A percentile compares a stretch with the other conserved stretches of the same genome.
Evolutionary conservation across 2,329 filamentous ascomycete species (phyloP).

Genomic region (Alternaria sp.): DNA sequence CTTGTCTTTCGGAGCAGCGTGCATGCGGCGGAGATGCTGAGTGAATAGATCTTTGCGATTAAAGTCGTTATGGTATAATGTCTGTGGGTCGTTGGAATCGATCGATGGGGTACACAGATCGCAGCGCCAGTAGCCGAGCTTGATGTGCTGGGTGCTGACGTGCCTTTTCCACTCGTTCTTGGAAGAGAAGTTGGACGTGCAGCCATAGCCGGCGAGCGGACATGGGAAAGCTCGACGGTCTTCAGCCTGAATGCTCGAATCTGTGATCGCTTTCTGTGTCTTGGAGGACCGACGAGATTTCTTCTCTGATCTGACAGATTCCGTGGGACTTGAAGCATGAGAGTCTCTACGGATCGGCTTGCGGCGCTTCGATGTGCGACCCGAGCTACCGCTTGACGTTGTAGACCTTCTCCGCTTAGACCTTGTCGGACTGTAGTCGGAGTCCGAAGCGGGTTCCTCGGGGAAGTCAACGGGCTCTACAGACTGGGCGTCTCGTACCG

Average conservation of each 20-base stretch:
- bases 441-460: conserved; percentile 43
- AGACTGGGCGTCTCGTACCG: conserved; percentile 44
- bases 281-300: conserved; percentile 21
- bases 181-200: conserved; percentile 71
- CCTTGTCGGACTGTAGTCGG: conserved; percentile 43
- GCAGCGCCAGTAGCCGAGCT: conserved; percentile 77
- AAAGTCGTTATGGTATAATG: conserved; percentile 66
- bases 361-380: conserved; percentile 25
- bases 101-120: conserved; percentile 61
- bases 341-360: conserved; percentile 31
- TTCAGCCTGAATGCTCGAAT: conserved; percentile 17
- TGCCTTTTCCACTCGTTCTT: conserved; percentile 99
- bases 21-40: conserved; percentile 88
- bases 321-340: conserved; percentile 8
- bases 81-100: conserved; percentile 37
- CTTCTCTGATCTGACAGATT: conserved; percentile 24
- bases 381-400: conserved; percentile 29
- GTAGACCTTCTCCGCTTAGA: conserved; percentile 37
- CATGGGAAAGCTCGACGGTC: conserved; percentile 70
- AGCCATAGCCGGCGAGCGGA: conserved; percentile 80
- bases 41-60: conserved; percentile 93
- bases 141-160: conserved; percentile 78
- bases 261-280: conserved; percentile 11
- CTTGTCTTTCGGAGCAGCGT: conserved; percentile 59
- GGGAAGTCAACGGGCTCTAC: conserved; percentile 41